phyloP scores from a whole-genome alignment of 495 filamentous ascomycete species.

The Neurospora tetrasperma region DNA sequence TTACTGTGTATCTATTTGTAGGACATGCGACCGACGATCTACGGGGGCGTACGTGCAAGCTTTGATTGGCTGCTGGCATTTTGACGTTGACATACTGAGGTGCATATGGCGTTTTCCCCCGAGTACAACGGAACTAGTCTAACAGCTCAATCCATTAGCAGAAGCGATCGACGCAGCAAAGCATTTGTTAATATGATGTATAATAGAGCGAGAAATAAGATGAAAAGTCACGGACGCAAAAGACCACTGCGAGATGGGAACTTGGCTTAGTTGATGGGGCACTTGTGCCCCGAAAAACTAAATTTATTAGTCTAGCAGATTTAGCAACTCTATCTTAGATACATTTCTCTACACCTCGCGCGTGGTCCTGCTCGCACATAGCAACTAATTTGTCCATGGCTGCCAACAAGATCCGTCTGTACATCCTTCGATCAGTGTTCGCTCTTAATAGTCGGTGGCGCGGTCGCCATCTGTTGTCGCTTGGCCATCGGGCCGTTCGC shows the following conservation, averaged over 20 bases:
- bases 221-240: neutral
- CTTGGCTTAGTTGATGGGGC: conserved; percentile 17
- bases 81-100: neutral
- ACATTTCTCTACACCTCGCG: neutral
- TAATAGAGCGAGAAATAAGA: neutral
- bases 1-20: neutral
- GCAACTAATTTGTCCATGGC: neutral
- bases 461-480: conserved; percentile 26
- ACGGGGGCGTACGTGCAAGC: neutral
- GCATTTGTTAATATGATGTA: neutral
- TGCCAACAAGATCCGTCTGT: neutral
- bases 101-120: neutral
- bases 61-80: neutral
- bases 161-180: neutral
- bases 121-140: neutral
- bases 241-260: neutral
- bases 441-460: conserved; percentile 9
- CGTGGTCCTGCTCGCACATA: neutral
- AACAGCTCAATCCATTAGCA: neutral
- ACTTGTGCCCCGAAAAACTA: conserved; percentile 27
- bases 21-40: neutral
- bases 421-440: neutral
- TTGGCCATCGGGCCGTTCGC: conserved; percentile 11
- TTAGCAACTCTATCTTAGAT: neutral
- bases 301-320: conserved; percentile 22